Base-by-base conservation (phyloP, 2,329 filamentous ascomycete genomes). In the Ascochyta pisi region DNA sequence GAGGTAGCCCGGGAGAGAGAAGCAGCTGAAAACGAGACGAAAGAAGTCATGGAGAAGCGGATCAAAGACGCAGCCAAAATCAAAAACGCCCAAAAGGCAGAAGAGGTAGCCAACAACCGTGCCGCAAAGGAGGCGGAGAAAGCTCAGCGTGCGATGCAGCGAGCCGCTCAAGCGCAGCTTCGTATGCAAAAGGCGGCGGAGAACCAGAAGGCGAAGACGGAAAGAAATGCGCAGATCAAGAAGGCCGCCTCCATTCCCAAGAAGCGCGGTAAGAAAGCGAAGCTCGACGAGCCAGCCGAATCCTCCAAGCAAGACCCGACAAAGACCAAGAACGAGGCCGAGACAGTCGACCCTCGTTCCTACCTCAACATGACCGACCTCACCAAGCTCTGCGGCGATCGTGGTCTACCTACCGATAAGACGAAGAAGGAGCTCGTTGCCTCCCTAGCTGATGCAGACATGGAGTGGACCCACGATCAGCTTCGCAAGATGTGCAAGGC, bases 361-460 rank as follows among this genome's bases (percentile, higher is more conserved):
- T 58, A 58, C 39, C 63, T 75, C 29, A 58, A 60, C 19, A n/a
- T 64, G 10, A 26, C 41, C 0, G 65, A 73, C 29, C 56, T 74
- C 15, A 43, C 49, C 40, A 53, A 38, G n/a, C 54, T 74, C 2
- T 71, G 71, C 37, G 53, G 54, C 0, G 51, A 58, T 0, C 64
- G 64, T 16, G 63, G 62, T 22, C 27, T 75, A 5, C 46, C 52
- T 2, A 48, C 53, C 12, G 33, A 42, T 23, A 59, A 49, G 39
- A 42, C 19, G 13, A 69, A 64, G 43, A 49, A 61, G 3, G 61
- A 58, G 15, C 42, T 74, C 3, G 43, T 73, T 8, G 33, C 64
- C 26, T 61, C 60, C 5, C 57, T 74, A 4, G 40, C 42, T 27
- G 65, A 66, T 10, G 65, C 63, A 2, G 71, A 74, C 47, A 58